Percentiles rank a stretch among this genome's conserved stretches.
Evolutionary conservation across 2,329 filamentous ascomycete genomes (phyloP).

Genomic region (Botryotinia globosa): DNA sequence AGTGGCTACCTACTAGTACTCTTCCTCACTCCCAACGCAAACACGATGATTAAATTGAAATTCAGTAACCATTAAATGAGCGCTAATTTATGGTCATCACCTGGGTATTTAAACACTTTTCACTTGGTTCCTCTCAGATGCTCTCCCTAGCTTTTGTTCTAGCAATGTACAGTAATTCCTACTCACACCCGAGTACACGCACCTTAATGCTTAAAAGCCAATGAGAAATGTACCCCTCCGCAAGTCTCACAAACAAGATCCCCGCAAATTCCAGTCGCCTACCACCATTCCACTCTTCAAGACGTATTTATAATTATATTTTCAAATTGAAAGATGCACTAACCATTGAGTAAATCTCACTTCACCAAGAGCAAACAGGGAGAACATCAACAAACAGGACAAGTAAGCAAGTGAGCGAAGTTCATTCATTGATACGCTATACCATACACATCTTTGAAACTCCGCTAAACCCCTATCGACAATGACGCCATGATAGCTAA

Average conservation of each 20-base stretch:
- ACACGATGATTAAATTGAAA: neutral
- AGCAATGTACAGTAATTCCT: neutral
- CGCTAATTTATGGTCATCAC: neutral
- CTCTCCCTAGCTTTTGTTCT: neutral
- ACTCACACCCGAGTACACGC: neutral
- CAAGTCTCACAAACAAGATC: neutral
- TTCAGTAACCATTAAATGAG: accelerated
- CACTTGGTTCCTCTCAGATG: neutral
- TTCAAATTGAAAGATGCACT: neutral
- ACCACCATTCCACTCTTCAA: neutral
- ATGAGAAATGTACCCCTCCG: neutral
- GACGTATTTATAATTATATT: neutral
- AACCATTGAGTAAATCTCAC: neutral
- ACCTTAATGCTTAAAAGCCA: neutral
- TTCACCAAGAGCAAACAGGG: neutral
- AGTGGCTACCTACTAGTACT: neutral
- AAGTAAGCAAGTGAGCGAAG: neutral
- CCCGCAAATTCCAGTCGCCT: neutral
- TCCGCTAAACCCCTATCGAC: neutral
- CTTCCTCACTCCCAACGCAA: neutral
- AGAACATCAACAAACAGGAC: neutral
- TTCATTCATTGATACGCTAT: neutral
- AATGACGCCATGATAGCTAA: neutral
- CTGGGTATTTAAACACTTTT: too few species aligned
- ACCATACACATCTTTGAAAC: neutral